phyloP scores from a whole-genome alignment of 805 yeast species.

The Teunomyces gatunensis region DNA sequence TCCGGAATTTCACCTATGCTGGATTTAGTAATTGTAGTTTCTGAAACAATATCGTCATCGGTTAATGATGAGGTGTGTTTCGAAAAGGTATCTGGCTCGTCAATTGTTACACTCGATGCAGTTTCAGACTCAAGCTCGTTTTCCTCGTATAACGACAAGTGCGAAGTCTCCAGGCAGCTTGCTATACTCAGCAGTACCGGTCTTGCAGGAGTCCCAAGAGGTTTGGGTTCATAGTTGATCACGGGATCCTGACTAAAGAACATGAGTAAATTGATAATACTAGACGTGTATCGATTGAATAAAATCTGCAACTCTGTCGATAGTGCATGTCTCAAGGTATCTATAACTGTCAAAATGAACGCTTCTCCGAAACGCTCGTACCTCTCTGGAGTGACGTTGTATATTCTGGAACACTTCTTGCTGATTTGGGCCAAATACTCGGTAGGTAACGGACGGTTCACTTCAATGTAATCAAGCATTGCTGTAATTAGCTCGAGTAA shows the following conservation, averaged over 20 bases:
- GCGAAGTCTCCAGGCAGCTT: constrained; percentile 7
- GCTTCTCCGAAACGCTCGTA: constrained; percentile 21
- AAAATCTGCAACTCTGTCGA: constrained; percentile 4
- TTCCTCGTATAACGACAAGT: constrained; percentile 6
- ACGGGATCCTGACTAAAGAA: not conserved
- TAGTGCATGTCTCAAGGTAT: constrained; percentile 1
- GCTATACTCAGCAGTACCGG: not conserved
- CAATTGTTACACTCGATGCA: not conserved
- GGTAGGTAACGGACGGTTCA: constrained; percentile 12
- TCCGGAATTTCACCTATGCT: not conserved
- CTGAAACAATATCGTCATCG: constrained; percentile 1
- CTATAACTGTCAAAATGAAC: constrained; percentile 7
- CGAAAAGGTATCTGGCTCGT: not conserved
- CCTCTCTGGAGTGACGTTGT: constrained; percentile 9
- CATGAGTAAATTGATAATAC: constrained; percentile 6
- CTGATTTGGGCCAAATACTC: constrained; percentile 9
- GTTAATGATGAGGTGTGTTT: not conserved
- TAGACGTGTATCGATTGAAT: constrained; percentile 8
- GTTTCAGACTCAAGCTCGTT: constrained; percentile 4
- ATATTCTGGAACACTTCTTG: constrained; percentile 17
- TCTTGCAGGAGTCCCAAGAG: not conserved
- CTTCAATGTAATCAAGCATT: constrained; percentile 12
- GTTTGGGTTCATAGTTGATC: not conserved
- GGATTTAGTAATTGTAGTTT: not conserved
- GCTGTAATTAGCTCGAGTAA: constrained; percentile 16